A percentile compares a stretch with the other conserved stretches of the same genome.
Conservation (phyloP, 768 basidiomycete genomes). For the Tricholoma hemisulphureum region DNA sequence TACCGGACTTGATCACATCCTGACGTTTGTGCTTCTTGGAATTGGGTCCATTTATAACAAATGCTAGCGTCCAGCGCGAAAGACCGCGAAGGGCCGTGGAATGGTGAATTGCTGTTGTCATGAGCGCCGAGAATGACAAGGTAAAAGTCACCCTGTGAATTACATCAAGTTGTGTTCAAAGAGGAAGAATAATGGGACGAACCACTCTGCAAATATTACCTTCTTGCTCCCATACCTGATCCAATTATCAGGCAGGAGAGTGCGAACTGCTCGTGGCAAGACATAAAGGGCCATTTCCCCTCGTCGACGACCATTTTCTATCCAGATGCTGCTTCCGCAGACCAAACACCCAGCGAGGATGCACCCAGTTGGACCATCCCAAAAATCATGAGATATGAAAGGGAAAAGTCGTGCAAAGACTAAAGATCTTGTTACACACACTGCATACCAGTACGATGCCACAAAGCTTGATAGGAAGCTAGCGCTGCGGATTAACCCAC, state of each 20-base stretch:
- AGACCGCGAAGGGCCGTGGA: conserved; percentile 70
- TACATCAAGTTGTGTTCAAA: not conserved
- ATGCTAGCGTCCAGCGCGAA: conserved; percentile 68
- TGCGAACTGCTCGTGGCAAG: conserved; percentile 64
- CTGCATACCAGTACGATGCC: conserved; percentile 64
- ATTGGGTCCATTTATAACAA: conserved; percentile 61
- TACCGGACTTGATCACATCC: conserved; percentile 6
- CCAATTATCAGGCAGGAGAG: conserved; percentile 59
- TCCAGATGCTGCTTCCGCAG: conserved; percentile 77
- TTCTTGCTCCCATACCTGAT: conserved; percentile 40
- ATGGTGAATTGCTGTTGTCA: conserved; percentile 61
- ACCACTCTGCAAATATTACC: conserved; percentile 57
- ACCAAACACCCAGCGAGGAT: conserved; percentile 63
- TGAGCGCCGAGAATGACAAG: conserved; percentile 60
- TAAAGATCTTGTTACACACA: conserved; percentile 69
- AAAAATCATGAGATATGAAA: conserved; percentile 69
- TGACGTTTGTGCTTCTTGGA: conserved; percentile 49
- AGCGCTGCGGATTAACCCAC: conserved; percentile 62
- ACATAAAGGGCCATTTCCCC: conserved; percentile 83
- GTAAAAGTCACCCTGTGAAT: conserved; percentile 54
- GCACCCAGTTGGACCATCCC: conserved; percentile 76
- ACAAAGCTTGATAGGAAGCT: conserved; percentile 73
- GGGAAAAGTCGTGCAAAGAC: conserved; percentile 64
- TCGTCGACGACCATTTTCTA: conserved; percentile 67
- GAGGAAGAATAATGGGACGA: conserved; percentile 17